phyloP scores from a whole-genome alignment of 2,329 filamentous ascomycete genomes.

The Pyricularia pennisetigena region DNA sequence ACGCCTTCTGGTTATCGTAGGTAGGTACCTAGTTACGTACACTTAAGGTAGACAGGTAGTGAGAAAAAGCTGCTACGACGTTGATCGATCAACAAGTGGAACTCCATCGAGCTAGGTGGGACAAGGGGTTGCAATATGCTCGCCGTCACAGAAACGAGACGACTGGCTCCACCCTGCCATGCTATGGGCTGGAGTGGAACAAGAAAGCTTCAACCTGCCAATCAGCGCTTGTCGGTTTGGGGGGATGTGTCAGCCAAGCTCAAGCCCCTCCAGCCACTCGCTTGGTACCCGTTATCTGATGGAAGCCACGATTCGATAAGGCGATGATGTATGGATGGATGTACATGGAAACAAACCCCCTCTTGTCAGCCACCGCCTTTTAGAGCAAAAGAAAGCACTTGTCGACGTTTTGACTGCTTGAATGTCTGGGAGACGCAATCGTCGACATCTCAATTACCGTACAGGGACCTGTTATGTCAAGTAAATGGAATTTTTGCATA shows the following conservation, averaged over 20 bases:
- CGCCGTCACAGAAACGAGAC: not conserved
- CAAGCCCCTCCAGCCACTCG: not conserved
- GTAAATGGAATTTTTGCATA: not conserved
- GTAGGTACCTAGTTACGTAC: not conserved
- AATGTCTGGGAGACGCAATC: no score
- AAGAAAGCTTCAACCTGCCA: not conserved
- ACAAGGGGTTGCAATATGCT: not conserved
- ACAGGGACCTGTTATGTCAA: not conserved
- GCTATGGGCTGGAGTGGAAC: not conserved
- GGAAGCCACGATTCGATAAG: not conserved
- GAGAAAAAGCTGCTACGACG: not conserved
- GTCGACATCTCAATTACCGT: not conserved
- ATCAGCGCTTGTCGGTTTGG: not conserved
- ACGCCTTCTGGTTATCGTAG: not conserved
- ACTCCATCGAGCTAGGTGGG: not conserved
- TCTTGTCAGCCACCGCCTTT: no score
- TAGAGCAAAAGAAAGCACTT: no score
- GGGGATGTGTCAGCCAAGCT: not conserved
- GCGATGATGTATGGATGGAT: no score
- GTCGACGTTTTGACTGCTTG: no score
- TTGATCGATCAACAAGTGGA: not conserved
- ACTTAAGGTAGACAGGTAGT: not conserved
- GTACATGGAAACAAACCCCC: no score
- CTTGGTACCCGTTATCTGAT: not conserved
- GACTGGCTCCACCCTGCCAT: not conserved